A percentile compares a stretch with the other conserved stretches of the same genome.
These are phyloP conservation scores for Raffaelea deltoideospora DNA, from an alignment of 2,329 filamentous ascomycete genomes.

Conservation along the genomic window DNA sequence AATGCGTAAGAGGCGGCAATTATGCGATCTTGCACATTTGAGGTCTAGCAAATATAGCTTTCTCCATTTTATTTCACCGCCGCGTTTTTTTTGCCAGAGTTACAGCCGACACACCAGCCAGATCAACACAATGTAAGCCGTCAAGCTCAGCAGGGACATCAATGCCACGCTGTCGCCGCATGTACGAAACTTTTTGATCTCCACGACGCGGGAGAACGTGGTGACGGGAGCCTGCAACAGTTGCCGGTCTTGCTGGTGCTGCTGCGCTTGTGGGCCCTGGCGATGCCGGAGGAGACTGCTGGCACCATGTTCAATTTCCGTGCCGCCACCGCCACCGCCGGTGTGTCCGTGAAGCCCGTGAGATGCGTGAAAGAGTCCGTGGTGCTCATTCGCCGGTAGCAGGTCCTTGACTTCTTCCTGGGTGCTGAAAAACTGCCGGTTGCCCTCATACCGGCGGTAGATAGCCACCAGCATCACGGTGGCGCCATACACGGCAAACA, in stretches of 20 bases:
- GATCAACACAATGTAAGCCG: slow-evolving; percentile 41
- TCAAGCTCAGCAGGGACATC: slow-evolving; percentile 39
- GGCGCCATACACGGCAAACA: slow-evolving; percentile 84
- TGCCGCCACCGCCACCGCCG: slow-evolving; percentile 2
- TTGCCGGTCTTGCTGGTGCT: too few relatives aligned
- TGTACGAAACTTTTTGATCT: slow-evolving; percentile 44
- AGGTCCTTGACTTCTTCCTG: slow-evolving; percentile 21
- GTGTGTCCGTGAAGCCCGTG: too few relatives aligned
- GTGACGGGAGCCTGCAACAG: slow-evolving; percentile 7
- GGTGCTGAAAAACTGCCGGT: slow-evolving; percentile 76
- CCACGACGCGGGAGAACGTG: slow-evolving; percentile 16
- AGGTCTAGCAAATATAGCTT: too few relatives aligned
- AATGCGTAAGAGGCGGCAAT: too few relatives aligned
- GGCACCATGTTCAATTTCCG: slow-evolving; percentile 13
- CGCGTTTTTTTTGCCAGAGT: slow-evolving; percentile 1
- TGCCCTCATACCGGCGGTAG: slow-evolving; percentile 80
- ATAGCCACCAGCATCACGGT: slow-evolving; percentile 70
- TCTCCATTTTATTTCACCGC: too few relatives aligned
- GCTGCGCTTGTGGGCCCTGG: too few relatives aligned
- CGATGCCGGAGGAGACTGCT: background rate
- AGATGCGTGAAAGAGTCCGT: too few relatives aligned
- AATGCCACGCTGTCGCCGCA: slow-evolving; percentile 47
- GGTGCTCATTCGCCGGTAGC: slow-evolving; percentile 5
- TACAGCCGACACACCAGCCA: slow-evolving; percentile 21
- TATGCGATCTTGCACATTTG: too few relatives aligned